Evolutionary conservation across 257 asterid genomes (phyloP), one percentile per base, ranked within the genome.

Genomic region (Solanum rostratum): DNA sequence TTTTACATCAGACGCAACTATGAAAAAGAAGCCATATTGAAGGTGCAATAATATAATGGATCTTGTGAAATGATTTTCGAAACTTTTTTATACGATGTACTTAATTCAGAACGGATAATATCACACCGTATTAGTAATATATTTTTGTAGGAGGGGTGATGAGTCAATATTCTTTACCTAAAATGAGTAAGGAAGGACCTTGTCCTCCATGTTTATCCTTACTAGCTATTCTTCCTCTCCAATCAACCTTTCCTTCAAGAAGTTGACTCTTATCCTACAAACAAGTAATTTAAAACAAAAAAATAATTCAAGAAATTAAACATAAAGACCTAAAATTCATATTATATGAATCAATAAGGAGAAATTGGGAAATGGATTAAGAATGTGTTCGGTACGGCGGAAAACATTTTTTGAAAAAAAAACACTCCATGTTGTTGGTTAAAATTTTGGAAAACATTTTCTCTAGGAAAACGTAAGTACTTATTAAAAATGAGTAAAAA

Each of bases 211-310:
- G 95, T 84, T 86, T 88, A 12, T 87, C 85, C 82, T 87, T 94
- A 87, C 54, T 63, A 0, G 94, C 95, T 2, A 89, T 83, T 85
- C 88, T 85, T 83, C 98, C 98, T 86, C 83, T 93, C 98, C 98
- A 93, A 73, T 94, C 95, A 80, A 92, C 98, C 88, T 94, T 94
- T 84, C 92, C 95, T 73, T 92, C 93, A 18, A 93, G 82, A 24
- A 90, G 84, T n/a, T 88, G 85, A 18, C 52, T 86, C 13, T 80
- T 86, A 10, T 91, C 97, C 95, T 91, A 88, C 86, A 86, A 39
- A 7, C 22, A 81, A 81, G 27, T n/a, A 22, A 81, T 43, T 43
- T 18, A 13, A 14, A 55, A 53, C 7, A 29, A 13, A 30, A 24
- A 20, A 1, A 2, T 41, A 1, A 4, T 41, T 81, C 37, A 14